Base-by-base conservation (phyloP, 495 filamentous ascomycete genomes). In the Daldinia loculata region DNA sequence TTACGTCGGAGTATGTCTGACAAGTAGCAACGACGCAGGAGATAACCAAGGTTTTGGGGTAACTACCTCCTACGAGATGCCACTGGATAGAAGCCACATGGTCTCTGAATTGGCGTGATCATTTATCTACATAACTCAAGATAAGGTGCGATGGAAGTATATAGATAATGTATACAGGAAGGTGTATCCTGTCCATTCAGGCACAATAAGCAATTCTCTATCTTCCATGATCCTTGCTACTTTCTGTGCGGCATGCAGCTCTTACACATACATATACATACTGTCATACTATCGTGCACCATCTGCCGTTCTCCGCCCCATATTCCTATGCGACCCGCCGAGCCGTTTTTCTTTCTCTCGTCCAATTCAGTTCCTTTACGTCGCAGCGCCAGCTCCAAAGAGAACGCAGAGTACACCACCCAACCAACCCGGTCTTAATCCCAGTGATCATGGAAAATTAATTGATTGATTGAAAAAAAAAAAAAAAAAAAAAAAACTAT, bases 381-480 rank as follows among this genome's bases (percentile, higher is more conserved):
- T 52, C 50, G 50, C 50, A 15, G 50, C 24, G 15, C 17, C n/a
- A 48, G 43, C 43, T 3, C 43, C 17, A 24, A 48, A 22, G 43
- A 24, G 43, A 24, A 48, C 3, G 4, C 14, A 53, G 26, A 53
- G 53, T 56, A 56, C 30, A 56, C 8, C 6, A 29, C 26, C 27
- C 50, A 56, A 56, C 19, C 30, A 38, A 55, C 66, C 70, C 30
- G 65, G 65, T 69, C 65, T 55, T 73, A 61, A 73, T 66, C 70
- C 70, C 34, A 69, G 66, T 50, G 63, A 62, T 62, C 48, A 66
- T 69, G 70, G 66, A 73, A 73, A 69, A 58, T 66, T 69, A 66
- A 73, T 69, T 66, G 70, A 73, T 73, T 73, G 70, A 69, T 30
- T 41, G 61, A 69, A 67, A 60, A 69, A 57, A 64, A 36, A 32